These are phyloP conservation scores for Umbelopsis isabellina DNA, from an alignment of 192 early-diverging fungal species.

Conservation along the genomic window DNA sequence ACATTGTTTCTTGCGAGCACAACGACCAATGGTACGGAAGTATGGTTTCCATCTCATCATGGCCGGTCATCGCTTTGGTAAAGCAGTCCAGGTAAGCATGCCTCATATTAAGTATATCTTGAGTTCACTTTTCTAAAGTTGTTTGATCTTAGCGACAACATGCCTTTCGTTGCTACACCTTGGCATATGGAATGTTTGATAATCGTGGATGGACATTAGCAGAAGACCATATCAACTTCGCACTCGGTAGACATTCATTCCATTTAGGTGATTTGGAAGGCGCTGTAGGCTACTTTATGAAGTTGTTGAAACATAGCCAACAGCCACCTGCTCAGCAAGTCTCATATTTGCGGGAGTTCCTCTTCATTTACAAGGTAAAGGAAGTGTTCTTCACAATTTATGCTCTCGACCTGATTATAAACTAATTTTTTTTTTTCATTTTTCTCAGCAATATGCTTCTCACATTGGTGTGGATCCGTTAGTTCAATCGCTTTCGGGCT, in stretches of 20 bases:
- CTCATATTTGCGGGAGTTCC: constrained; percentile 75
- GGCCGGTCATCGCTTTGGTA: constrained; percentile 82
- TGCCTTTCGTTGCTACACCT: constrained; percentile 78
- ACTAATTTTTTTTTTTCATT: neutral
- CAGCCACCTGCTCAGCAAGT: constrained; percentile 68
- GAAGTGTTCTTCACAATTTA: no score
- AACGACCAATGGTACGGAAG: constrained; percentile 78
- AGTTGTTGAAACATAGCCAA: constrained; percentile 69
- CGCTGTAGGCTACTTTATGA: constrained; percentile 80
- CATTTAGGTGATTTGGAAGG: constrained; percentile 73
- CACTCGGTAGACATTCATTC: constrained; percentile 80
- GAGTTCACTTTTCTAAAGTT: neutral
- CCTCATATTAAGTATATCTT: neutral
- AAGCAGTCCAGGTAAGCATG: constrained; percentile 68
- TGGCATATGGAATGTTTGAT: constrained; percentile 64
- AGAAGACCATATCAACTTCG: constrained; percentile 91
- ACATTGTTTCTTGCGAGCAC: constrained; percentile 67
- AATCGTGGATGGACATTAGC: constrained; percentile 69
- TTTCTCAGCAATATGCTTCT: constrained; percentile 51
- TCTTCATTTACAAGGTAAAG: constrained; percentile 74
- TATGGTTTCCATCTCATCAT: constrained; percentile 90
- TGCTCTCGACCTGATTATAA: no score
- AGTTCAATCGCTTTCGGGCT: constrained; percentile 49
- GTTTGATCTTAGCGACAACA: constrained; percentile 58
- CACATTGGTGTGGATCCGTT: constrained; percentile 50